A percentile compares a stretch with the other conserved stretches of the same genome.
These are phyloP conservation scores for Geotrichum aggregatum DNA, from an alignment of 1,139 yeast species.

Conservation along the genomic window DNA sequence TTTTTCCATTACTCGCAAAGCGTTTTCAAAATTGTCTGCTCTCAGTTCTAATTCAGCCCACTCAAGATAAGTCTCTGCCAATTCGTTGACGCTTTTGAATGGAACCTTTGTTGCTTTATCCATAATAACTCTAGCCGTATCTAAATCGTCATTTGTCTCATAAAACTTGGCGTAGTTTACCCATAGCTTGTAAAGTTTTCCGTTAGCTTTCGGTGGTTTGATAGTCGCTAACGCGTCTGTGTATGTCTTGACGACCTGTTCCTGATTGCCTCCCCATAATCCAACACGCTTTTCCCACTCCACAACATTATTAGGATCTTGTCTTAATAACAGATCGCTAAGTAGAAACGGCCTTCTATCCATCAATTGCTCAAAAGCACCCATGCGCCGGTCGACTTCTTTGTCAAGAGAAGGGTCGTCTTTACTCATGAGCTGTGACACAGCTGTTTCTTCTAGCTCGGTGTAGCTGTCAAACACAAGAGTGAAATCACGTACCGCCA, in stretches of 20 bases:
- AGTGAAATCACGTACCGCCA: slow-evolving; percentile 60
- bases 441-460: slow-evolving; percentile 55
- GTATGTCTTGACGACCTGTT: slow-evolving; percentile 52
- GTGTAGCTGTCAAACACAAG: slow-evolving; percentile 59
- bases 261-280: slow-evolving; percentile 42
- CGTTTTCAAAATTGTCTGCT: slow-evolving; percentile 49
- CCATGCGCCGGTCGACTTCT: slow-evolving; percentile 47
- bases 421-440: slow-evolving; percentile 42
- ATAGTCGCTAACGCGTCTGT: slow-evolving; percentile 65
- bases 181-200: slow-evolving; percentile 53
- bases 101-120: slow-evolving; percentile 71
- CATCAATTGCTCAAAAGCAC: slow-evolving; percentile 53
- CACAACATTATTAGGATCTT: slow-evolving; percentile 56
- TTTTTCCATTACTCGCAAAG: slow-evolving; percentile 50
- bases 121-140: slow-evolving; percentile 60
- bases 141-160: slow-evolving; percentile 50
- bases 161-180: slow-evolving; percentile 62
- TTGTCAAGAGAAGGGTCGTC: slow-evolving; percentile 32
- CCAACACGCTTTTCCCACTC: slow-evolving; percentile 65
- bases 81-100: slow-evolving; percentile 56
- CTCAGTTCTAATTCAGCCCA: slow-evolving; percentile 69
- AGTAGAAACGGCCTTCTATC: slow-evolving; percentile 53
- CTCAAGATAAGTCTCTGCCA: slow-evolving; percentile 61
- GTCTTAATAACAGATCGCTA: slow-evolving; percentile 64
- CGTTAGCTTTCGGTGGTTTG: slow-evolving; percentile 54